phyloP scores from a whole-genome alignment of 495 filamentous ascomycete genomes.

The Cladorrhinum samala region DNA sequence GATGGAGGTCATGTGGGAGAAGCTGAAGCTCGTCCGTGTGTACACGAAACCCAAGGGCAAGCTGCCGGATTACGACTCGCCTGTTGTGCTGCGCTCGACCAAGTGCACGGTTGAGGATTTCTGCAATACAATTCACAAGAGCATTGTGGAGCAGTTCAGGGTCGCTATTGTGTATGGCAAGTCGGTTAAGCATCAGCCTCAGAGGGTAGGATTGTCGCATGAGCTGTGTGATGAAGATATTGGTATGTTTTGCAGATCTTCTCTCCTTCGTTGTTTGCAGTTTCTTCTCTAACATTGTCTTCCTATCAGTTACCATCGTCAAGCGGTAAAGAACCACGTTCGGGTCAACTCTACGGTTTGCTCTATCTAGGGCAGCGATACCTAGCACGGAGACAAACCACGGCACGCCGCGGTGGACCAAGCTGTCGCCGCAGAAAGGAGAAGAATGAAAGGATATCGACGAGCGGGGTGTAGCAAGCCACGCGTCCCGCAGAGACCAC shows the following conservation, averaged over 20 bases:
- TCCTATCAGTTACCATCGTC: constrained; percentile 92
- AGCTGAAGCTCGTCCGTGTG: constrained; percentile 80
- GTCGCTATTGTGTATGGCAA: constrained; percentile 92
- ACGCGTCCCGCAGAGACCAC: background rate
- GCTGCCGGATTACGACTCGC: constrained; percentile 84
- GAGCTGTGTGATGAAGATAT: constrained; percentile 96
- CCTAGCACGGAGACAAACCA: too few relatives aligned
- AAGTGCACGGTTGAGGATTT: constrained; percentile 94
- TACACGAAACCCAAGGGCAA: constrained; percentile 99
- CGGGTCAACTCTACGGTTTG: too few relatives aligned
- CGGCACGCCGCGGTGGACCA: constrained; percentile 6
- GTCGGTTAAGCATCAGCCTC: constrained; percentile 97
- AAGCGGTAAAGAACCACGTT: constrained; percentile 82
- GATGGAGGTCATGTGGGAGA: constrained; percentile 89
- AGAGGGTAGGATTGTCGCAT: constrained; percentile 86
- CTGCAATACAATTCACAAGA: constrained; percentile 94
- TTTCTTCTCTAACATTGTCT: too few relatives aligned
- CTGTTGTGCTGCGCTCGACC: constrained; percentile 77
- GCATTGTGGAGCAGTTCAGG: constrained; percentile 94
- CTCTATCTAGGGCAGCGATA: too few relatives aligned
- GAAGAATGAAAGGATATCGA: background rate
- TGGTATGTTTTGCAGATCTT: constrained; percentile 66
- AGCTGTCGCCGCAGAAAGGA: too few relatives aligned
- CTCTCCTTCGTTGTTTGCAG: background rate
- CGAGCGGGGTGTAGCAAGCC: background rate